Evolutionary conservation across 106 monocot species (phyloP).

Genomic region (Gastrodia elata): DNA sequence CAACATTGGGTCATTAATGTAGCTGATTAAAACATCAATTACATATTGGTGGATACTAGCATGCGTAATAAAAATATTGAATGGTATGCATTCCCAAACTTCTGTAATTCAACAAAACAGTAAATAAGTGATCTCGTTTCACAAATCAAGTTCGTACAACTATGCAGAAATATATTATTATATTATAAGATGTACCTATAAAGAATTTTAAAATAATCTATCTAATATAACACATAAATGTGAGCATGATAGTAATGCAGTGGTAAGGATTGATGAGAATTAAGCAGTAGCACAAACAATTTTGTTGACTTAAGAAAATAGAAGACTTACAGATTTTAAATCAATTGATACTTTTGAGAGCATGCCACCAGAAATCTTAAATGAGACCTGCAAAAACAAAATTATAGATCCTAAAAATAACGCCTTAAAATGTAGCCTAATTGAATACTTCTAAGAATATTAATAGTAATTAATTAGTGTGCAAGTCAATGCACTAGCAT

Average conservation of each 20-base stretch:
- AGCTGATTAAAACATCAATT: too few species aligned
- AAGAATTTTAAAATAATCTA: not conserved
- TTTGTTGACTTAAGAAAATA: not conserved
- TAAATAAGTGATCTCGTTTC: not conserved
- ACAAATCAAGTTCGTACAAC: not conserved
- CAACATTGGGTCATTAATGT: too few species aligned
- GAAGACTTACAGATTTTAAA: conserved; percentile 77
- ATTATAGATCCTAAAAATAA: not conserved
- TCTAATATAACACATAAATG: not conserved
- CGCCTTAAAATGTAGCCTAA: not conserved
- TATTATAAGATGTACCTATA: not conserved
- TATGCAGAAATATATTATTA: not conserved
- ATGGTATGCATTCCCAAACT: not conserved
- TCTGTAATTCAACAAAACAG: not conserved
- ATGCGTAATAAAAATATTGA: too few species aligned
- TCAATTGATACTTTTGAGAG: conserved; percentile 72
- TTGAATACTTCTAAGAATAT: not conserved
- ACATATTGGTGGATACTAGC: too few species aligned
- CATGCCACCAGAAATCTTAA: conserved; percentile 71
- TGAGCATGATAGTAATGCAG: not conserved
- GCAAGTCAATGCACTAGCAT: not conserved
- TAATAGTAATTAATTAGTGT: not conserved
- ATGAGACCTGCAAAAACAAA: conserved; percentile 59
- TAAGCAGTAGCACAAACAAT: not conserved
- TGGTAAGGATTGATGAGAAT: not conserved